Evolutionary conservation across 306 rosid genomes (phyloP).

Genomic region (Malus domestica): DNA sequence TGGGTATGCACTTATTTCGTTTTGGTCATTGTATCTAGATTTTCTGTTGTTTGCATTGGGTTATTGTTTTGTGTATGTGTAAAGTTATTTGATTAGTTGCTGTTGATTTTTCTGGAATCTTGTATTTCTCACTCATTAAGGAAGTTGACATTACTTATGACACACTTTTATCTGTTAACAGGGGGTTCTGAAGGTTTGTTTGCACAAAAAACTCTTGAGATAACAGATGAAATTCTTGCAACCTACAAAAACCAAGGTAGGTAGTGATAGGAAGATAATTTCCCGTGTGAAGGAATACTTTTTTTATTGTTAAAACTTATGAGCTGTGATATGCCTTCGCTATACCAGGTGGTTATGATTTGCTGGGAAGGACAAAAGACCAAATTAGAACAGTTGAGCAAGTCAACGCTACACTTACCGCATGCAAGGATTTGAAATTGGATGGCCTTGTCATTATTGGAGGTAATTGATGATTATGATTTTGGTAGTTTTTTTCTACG

Average conservation of each 20-base stretch:
- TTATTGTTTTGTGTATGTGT: neutral
- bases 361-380: slow-evolving; percentile 93
- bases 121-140: neutral
- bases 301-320: neutral
- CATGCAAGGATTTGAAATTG: slow-evolving; percentile 82
- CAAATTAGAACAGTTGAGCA: slow-evolving; percentile 92
- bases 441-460: slow-evolving; percentile 95
- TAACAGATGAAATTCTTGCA: slow-evolving; percentile 64
- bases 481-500: neutral
- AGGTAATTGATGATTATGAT: slow-evolving; percentile 36
- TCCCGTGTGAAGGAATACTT: neutral
- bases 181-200: slow-evolving; percentile 98
- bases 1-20: slow-evolving; percentile 39
- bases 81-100: neutral
- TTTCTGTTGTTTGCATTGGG: neutral
- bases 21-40: neutral
- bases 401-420: slow-evolving; percentile 74
- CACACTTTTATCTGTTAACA: slow-evolving; percentile 18
- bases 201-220: slow-evolving; percentile 86
- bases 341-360: slow-evolving; percentile 86
- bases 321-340: slow-evolving; percentile 16
- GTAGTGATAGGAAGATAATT: slow-evolving; percentile 9
- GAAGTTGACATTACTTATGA: slow-evolving; percentile 6
- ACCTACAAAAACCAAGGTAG: slow-evolving; percentile 94
- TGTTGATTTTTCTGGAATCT: neutral